These are phyloP conservation scores for Luzula sylvatica DNA, from an alignment of 176 grass and related monocot species.

Conservation along the genomic window DNA sequence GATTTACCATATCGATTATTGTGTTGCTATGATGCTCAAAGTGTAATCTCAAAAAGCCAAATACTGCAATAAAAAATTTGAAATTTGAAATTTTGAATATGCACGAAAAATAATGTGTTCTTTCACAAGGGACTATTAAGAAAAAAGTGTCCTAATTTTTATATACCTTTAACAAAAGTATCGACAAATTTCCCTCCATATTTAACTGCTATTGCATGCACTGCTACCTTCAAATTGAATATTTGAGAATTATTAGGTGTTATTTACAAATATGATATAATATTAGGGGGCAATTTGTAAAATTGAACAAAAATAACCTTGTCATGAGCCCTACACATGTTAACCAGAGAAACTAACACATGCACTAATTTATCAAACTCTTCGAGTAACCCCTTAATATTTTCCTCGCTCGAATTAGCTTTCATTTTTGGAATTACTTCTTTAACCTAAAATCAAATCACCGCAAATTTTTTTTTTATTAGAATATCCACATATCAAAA, in stretches of 20 bases:
- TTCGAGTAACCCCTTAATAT: conserved; percentile 30
- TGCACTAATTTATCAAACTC: conserved; percentile 52
- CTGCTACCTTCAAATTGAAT: conserved; percentile 48
- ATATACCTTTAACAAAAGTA: conserved; percentile 79
- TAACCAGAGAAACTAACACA: conserved; percentile 56
- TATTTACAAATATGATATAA: conserved; percentile 5
- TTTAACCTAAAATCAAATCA: conserved; percentile 51
- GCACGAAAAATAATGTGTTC: neutral
- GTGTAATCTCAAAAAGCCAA: conserved; percentile 55
- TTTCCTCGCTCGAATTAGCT: conserved; percentile 34
- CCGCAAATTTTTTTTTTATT: neutral
- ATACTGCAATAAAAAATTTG: conserved; percentile 65
- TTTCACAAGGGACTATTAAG: neutral
- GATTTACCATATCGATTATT: conserved; percentile 60
- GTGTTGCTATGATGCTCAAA: conserved; percentile 38
- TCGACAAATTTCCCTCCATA: conserved; percentile 68
- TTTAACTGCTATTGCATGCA: conserved; percentile 83
- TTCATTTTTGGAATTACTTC: conserved; percentile 41
- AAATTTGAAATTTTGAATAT: conserved; percentile 14
- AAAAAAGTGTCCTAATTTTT: conserved; percentile 11
- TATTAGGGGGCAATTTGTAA: no score
- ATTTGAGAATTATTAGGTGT: no score
- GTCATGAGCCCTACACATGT: conserved; percentile 45
- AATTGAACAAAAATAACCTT: conserved; percentile 59
- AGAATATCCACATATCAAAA: neutral